phyloP scores from a whole-genome alignment of 768 basidiomycete genomes.

The Amanita molliuscula region DNA sequence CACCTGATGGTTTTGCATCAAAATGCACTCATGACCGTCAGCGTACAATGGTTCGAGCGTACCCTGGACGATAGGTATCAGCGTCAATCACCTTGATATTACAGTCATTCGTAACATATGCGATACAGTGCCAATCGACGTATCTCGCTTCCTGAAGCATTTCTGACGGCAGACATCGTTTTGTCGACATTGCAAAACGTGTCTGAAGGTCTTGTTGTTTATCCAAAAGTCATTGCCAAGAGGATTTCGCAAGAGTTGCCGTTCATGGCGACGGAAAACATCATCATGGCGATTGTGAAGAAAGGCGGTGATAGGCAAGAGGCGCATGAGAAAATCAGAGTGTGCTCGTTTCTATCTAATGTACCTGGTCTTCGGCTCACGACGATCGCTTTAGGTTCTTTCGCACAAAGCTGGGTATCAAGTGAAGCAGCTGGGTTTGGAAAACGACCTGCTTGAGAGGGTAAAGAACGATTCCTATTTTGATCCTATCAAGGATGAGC shows the following conservation, averaged over 20 bases:
- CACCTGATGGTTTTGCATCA: slow-evolving; percentile 95
- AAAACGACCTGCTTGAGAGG: slow-evolving; percentile 93
- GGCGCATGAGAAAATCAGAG: slow-evolving; percentile 92
- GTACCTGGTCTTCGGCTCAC: neutral
- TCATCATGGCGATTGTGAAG: slow-evolving; percentile 98
- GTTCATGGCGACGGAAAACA: slow-evolving; percentile 99
- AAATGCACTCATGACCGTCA: slow-evolving; percentile 90
- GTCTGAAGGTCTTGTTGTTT: slow-evolving; percentile 98
- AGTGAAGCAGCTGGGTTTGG: slow-evolving; percentile 89
- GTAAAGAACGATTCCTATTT: slow-evolving; percentile 80
- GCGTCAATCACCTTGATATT: no score
- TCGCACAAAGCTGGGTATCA: slow-evolving; percentile 92
- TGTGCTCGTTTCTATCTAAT: slow-evolving; percentile 19
- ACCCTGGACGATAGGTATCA: slow-evolving; percentile 90
- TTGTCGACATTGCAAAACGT: slow-evolving; percentile 94
- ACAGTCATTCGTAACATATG: neutral
- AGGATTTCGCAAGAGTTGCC: slow-evolving; percentile 92
- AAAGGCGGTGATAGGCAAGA: slow-evolving; percentile 92
- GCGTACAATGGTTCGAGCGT: slow-evolving; percentile 97
- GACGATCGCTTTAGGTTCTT: slow-evolving; percentile 44
- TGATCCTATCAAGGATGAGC: slow-evolving; percentile 69
- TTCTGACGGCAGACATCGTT: slow-evolving; percentile 94
- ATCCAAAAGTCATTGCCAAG: slow-evolving; percentile 89
- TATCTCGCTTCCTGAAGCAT: slow-evolving; percentile 93
- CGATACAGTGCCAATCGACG: slow-evolving; percentile 80